These are phyloP conservation scores for Macrotyloma uniflorum DNA, from an alignment of 306 rosid genomes.

Conservation along the genomic window DNA sequence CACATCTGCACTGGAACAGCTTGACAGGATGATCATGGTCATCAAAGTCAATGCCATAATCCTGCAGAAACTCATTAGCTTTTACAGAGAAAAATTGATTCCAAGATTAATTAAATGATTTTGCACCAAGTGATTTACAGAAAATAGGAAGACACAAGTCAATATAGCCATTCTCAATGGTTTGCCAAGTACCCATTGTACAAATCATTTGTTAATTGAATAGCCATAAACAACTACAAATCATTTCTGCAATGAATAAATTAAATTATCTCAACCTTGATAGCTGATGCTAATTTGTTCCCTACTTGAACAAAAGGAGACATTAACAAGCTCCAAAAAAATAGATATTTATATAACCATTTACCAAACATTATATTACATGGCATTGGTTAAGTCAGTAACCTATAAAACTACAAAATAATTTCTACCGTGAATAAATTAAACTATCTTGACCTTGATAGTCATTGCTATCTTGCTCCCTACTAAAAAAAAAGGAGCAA, in stretches of 20 bases:
- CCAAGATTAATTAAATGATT: constrained; percentile 27
- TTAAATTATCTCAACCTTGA: constrained; percentile 19
- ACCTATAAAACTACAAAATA: constrained; percentile 18
- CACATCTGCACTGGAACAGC: constrained; percentile 76
- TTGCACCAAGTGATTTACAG: neutral
- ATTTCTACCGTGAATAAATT: neutral
- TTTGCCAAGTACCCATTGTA: constrained; percentile 20
- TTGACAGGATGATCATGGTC: constrained; percentile 65
- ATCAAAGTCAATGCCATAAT: constrained; percentile 90
- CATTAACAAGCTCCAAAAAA: constrained; percentile 14
- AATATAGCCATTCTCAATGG: constrained; percentile 10
- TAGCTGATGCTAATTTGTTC: neutral
- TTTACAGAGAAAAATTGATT: neutral
- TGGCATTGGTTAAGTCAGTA: neutral
- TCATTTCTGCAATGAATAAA: neutral
- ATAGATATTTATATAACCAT: constrained; percentile 15
- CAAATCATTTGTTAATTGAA: constrained; percentile 1
- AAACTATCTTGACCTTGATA: constrained; percentile 19
- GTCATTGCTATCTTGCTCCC: neutral
- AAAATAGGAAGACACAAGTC: neutral
- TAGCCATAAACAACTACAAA: constrained; percentile 27
- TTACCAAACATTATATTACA: constrained; percentile 34
- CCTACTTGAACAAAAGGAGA: constrained; percentile 15
- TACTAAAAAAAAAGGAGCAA: constrained; percentile 14
- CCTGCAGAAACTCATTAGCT: constrained; percentile 59